Base-by-base conservation (phyloP, 352 stramenopile genomes). In the Phytophthora podocarpi region DNA sequence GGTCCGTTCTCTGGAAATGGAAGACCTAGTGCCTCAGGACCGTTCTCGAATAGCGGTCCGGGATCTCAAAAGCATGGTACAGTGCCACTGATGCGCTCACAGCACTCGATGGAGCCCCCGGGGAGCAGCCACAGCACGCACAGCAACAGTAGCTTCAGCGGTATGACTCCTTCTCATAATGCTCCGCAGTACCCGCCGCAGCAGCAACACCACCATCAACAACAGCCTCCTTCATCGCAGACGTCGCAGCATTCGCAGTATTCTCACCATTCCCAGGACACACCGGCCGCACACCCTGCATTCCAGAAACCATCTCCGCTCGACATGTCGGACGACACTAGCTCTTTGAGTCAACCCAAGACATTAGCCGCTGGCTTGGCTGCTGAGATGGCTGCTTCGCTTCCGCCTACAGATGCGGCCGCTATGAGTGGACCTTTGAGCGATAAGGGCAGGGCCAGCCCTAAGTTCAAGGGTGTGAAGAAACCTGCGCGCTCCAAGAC, bases 401-500 rank as follows among this genome's bases (percentile, higher is more conserved):
- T 69, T 48, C 47, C 51, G 11, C 41, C 50, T 47, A 50, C 31
- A 23, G 64, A 67, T 36, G 23, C 59, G n/a, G 11, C 58, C 16
- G 41, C 37, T 40, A 61, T 59, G 42, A 77, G 66, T 31, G 82
- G 79, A 5, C 85, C 85, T 9, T 75, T 70, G 1, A 93, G 85
- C 41, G 85, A 93, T 73, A 90, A 89, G 68, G 85, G 85, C 21
- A 82, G 70, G 18, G 67, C 76, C 15, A 90, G 80, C 59, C 84
- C 84, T 2, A 90, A 87, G 60, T 72, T 77, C 46, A 86, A 89
- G 53, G 75, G 72, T 46, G 40, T 42, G 12, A 92, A 91, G 64
- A 91, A 90, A 56, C 58, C 52, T 12, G 67, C 31, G 0, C 82
- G 84, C 1, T 92, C 84, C 16, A 94, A 95, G 76, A 96, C 87